Evolutionary conservation across 352 stramenopile species (phyloP).

Genomic region (Thraustotheca clavata): DNA sequence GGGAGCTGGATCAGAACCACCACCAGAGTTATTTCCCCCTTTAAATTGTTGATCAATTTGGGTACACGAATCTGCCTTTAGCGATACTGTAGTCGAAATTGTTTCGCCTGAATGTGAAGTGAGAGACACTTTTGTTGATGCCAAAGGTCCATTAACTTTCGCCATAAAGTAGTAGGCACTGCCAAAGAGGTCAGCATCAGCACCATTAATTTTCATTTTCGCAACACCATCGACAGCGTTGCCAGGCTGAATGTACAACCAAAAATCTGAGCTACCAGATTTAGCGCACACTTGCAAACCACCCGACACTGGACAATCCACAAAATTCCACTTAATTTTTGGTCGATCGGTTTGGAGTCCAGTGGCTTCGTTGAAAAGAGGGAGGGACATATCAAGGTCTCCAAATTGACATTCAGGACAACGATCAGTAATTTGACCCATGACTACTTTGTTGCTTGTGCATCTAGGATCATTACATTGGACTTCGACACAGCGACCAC

Average conservation of each 20-base stretch:
- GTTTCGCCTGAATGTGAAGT: slow-evolving; percentile 28
- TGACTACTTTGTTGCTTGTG: slow-evolving; percentile 18
- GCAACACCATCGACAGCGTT: slow-evolving; percentile 45
- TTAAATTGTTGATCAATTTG: slow-evolving; percentile 30
- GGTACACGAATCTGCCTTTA: slow-evolving; percentile 27
- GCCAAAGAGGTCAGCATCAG: slow-evolving; percentile 28
- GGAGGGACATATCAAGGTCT: slow-evolving; percentile 31
- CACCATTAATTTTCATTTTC: slow-evolving; percentile 39
- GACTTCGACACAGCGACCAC: slow-evolving; percentile 39
- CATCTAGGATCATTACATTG: slow-evolving; percentile 29
- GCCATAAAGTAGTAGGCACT: slow-evolving; percentile 34
- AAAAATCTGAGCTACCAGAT: slow-evolving; percentile 52
- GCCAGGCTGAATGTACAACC: slow-evolving; percentile 49
- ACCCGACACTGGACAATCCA: slow-evolving; percentile 40
- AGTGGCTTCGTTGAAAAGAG: slow-evolving; percentile 29
- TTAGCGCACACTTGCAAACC: slow-evolving; percentile 61
- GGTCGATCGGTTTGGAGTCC: slow-evolving; percentile 33
- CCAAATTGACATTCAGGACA: slow-evolving; percentile 34
- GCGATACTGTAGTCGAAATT: slow-evolving; percentile 26
- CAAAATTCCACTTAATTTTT: slow-evolving; percentile 49
- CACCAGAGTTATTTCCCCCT: not conserved
- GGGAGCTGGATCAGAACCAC: not conserved
- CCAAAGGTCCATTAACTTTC: slow-evolving; percentile 23
- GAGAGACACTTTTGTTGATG: slow-evolving; percentile 24
- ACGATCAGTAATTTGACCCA: slow-evolving; percentile 29